phyloP scores from a whole-genome alignment of 768 basidiomycete species.

The Collybia sordida region DNA sequence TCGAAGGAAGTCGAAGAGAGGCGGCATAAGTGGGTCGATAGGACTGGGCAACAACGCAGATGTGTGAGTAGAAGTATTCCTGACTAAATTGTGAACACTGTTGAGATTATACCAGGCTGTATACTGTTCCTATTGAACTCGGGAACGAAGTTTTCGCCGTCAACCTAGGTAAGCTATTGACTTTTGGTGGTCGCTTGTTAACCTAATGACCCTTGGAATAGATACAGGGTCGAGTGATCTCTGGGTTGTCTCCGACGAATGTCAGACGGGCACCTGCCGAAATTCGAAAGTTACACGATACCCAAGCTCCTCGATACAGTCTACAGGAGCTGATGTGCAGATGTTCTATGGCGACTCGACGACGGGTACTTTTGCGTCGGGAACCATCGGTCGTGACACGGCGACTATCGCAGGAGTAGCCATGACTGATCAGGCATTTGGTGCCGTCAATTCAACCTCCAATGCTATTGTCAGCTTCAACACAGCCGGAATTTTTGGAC shows the following conservation, averaged over 20 bases:
- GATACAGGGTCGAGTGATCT: constrained; percentile 75
- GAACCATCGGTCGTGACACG: constrained; percentile 52
- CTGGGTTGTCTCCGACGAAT: constrained; percentile 61
- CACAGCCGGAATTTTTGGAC: constrained; percentile 63
- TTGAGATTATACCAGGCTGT: constrained; percentile 21
- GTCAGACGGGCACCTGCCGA: constrained; percentile 38
- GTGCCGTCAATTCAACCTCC: constrained; percentile 56
- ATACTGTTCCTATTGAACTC: constrained; percentile 35
- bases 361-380: constrained; percentile 61
- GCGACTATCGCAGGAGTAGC: constrained; percentile 55
- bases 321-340: constrained; percentile 36
- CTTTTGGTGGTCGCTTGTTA: background rate
- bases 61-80: constrained; percentile 23
- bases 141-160: constrained; percentile 27
- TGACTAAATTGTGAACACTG: too few species aligned
- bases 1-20: constrained; percentile 18
- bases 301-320: constrained; percentile 34
- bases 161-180: constrained; percentile 24
- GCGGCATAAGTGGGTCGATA: constrained; percentile 28
- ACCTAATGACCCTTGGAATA: constrained; percentile 16
- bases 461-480: constrained; percentile 54
- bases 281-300: constrained; percentile 38
- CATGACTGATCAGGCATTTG: constrained; percentile 51
- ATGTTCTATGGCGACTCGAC: constrained; percentile 65
- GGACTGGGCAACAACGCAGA: constrained; percentile 37